These are phyloP conservation scores for Tuctoria greenei DNA, from an alignment of 176 grass and related monocot genomes.

Conservation along the genomic window DNA sequence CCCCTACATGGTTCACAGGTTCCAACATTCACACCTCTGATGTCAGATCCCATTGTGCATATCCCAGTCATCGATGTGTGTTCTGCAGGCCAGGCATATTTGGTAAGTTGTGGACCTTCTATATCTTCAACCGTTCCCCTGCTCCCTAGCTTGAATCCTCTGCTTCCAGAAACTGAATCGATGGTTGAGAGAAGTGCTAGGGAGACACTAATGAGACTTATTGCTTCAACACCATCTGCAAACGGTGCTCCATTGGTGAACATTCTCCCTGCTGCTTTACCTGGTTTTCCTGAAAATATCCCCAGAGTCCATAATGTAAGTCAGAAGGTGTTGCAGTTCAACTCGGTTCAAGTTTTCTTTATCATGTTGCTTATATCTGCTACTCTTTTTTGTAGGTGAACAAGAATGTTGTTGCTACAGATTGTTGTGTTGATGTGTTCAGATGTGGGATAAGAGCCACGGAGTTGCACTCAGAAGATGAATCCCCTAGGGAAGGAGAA, in stretches of 20 bases:
- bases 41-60: conserved; percentile 97
- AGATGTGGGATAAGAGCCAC: conserved; percentile 32
- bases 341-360: background rate
- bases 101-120: conserved; percentile 80
- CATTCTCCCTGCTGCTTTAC: conserved; percentile 47
- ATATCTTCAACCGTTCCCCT: conserved; percentile 67
- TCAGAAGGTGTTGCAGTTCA: background rate
- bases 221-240: conserved; percentile 59
- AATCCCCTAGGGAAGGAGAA: conserved; percentile 21
- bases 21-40: conserved; percentile 77
- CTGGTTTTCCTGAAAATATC: conserved; percentile 40
- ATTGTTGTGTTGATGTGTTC: conserved; percentile 35
- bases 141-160: conserved; percentile 60
- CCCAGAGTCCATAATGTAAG: conserved; percentile 46
- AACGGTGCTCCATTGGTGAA: conserved; percentile 46
- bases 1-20: conserved; percentile 66
- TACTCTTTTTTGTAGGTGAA: conserved; percentile 39
- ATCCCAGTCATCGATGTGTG: conserved; percentile 85
- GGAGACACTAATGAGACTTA: conserved; percentile 82
- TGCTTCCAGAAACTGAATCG: conserved; percentile 66
- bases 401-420: conserved; percentile 28
- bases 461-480: conserved; percentile 26
- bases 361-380: conserved; percentile 9
- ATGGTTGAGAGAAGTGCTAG: conserved; percentile 81
- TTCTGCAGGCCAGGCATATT: conserved; percentile 78